Conservation (phyloP, 805 yeast species). For the Schwanniomyces sp. region DNA sequence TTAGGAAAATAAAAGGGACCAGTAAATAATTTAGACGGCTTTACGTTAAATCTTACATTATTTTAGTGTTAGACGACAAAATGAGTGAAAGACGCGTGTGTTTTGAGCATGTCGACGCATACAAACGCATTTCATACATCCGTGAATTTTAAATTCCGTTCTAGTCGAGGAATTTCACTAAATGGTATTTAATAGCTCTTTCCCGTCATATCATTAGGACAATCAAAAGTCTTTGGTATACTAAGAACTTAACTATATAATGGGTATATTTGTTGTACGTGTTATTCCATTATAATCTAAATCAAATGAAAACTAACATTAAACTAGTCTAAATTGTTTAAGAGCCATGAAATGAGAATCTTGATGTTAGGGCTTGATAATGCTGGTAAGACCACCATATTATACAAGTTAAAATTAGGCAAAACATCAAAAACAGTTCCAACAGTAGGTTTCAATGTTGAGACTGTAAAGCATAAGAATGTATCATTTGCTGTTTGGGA, state of each 20-base stretch:
- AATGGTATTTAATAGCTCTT: neutral
- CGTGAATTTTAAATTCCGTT: neutral
- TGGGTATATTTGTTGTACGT: conserved; percentile 2
- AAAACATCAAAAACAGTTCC: conserved; percentile 79
- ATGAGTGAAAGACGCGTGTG: neutral
- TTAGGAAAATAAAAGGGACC: neutral
- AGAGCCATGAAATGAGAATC: conserved; percentile 95
- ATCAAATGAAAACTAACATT: neutral
- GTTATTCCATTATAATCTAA: neutral
- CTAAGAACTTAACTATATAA: neutral
- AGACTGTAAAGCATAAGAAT: conserved; percentile 78
- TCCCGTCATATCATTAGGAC: neutral
- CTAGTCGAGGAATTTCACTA: neutral
- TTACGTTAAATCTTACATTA: neutral
- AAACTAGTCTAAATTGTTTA: conserved; percentile 39
- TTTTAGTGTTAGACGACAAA: neutral
- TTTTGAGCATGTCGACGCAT: neutral
- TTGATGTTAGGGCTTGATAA: conserved; percentile 91
- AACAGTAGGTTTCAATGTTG: conserved; percentile 92
- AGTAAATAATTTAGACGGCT: neutral
- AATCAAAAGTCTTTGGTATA: neutral
- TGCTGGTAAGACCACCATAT: conserved; percentile 89
- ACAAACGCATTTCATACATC: neutral
- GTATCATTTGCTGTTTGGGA: conserved; percentile 89
- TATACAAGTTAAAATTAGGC: conserved; percentile 79